Conservation (phyloP, 306 rosid genomes). For the Begonia fuchsioides region DNA sequence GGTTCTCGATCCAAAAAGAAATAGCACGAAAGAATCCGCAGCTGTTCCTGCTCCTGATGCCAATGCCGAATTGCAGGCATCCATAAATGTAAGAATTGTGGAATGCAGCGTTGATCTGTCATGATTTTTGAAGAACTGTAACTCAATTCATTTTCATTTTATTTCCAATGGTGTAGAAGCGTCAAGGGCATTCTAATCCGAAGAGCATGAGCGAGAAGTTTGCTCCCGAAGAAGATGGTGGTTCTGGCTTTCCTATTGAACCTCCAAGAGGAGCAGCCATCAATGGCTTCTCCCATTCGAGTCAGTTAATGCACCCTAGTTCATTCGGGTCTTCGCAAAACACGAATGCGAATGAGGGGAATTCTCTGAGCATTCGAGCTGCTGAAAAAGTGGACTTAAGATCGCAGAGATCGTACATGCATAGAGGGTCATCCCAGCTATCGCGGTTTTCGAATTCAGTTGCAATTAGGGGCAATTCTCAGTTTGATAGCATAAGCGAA, state of each 20-base stretch:
- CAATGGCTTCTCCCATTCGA: slow-evolving; percentile 25
- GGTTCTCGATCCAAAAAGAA: slow-evolving; percentile 25
- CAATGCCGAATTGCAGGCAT: slow-evolving; percentile 34
- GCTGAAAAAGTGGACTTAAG: slow-evolving; percentile 27
- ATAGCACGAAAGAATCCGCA: slow-evolving; percentile 23
- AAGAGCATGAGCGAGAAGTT: slow-evolving; percentile 35
- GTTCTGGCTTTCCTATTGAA: slow-evolving; percentile 34
- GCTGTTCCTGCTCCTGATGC: slow-evolving; percentile 39
- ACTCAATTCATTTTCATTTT: not conserved
- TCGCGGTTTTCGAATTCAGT: slow-evolving; percentile 56
- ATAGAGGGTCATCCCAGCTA: slow-evolving; percentile 22
- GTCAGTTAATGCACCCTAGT: slow-evolving; percentile 34
- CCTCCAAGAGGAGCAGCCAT: slow-evolving; percentile 23
- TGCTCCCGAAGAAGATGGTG: slow-evolving; percentile 32
- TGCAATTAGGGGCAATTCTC: slow-evolving; percentile 33
- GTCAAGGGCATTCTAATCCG: slow-evolving; percentile 21
- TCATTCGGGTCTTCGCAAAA: slow-evolving; percentile 34
- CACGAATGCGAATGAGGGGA: slow-evolving; percentile 24
- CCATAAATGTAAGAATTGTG: slow-evolving; percentile 28
- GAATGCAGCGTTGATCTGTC: no score
- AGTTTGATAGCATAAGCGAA: slow-evolving; percentile 25
- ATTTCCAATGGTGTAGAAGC: slow-evolving; percentile 24
- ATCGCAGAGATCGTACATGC: slow-evolving; percentile 26
- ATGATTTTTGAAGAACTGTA: no score
- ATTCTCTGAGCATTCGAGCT: slow-evolving; percentile 11